Base-by-base conservation (phyloP, 345 rosid genomes). In the Bretschneidera sinensis region DNA sequence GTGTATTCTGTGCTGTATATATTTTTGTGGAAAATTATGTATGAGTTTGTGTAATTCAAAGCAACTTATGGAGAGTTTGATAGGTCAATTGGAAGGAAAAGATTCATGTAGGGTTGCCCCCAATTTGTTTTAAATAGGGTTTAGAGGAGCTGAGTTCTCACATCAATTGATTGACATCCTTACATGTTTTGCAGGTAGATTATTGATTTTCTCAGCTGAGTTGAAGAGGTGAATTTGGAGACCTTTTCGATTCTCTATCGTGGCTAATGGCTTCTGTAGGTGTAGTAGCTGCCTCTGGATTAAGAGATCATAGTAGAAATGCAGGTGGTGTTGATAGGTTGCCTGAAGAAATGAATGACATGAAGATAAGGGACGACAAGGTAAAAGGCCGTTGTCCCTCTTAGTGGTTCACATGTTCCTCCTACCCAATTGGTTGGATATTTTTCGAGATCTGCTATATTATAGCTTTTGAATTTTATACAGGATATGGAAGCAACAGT, bases 351-450 rank as follows among this genome's bases (percentile, higher is more conserved):
- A 84, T 89, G 83, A 92, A 87, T 54, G 87, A 81, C 71, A 89
- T 92, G 98, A 92, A 84, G 64, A 92, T 92, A 56, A 81, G 85
- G 71, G 97, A 89, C 61, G 97, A 89, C 59, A 89, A 84, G 85
- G 97, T 89, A 70, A n/a, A 43, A 18, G 16, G 10, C 45, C 4
- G 1, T 39, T 9, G 15, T 39, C 16, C n/a, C n/a, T 60, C 31
- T 20, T 21, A 11, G 45, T 1, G n/a, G 3, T 2, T 23, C 34
- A 9, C 9, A 18, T 9, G 11, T 25, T 19, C 23, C 15, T 49
- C 23, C 43, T 56, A 39, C 2, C 0, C 0, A 19, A 21, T 66
- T 61, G 23, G 19, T 60, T 43, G 19, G 31, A 51, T 21, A 34
- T 55, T 9, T n/a, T 43, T 43, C 21, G 0, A 28, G 21, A 18